Evolutionary conservation across 2,329 filamentous ascomycete species (phyloP).

Genomic region (Xylaria sp.): DNA sequence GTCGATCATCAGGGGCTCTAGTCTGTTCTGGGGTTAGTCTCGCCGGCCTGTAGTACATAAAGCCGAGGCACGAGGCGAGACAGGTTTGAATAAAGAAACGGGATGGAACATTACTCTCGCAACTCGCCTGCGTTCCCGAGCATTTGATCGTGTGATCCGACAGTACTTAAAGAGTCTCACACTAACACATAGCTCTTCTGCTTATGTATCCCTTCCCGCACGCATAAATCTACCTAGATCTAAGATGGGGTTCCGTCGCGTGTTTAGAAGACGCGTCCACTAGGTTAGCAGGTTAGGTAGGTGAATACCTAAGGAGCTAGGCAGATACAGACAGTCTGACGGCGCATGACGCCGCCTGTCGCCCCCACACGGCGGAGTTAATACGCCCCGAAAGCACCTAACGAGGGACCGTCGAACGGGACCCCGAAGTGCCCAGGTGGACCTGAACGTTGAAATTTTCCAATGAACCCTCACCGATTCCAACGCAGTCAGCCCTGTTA

Average conservation of each 20-base stretch:
- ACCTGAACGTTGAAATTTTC: constrained; percentile 5
- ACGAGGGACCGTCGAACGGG: neutral
- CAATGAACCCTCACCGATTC: constrained; percentile 18
- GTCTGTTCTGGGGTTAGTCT: constrained; percentile 4
- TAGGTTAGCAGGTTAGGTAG: neutral
- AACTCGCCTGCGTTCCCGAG: neutral
- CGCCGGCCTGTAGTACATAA: constrained; percentile 3
- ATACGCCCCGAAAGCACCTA: constrained; percentile 1
- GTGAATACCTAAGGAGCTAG: no score
- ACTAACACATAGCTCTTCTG: no score
- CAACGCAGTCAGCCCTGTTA: neutral
- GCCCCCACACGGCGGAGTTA: constrained; percentile 12
- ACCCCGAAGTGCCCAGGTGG: neutral
- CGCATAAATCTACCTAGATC: no score
- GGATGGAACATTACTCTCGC: no score
- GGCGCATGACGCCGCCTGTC: neutral
- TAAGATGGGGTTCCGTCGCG: no score
- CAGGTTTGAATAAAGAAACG: no score
- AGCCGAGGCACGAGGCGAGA: constrained; percentile 10
- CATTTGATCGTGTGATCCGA: no score
- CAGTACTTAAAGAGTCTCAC: no score
- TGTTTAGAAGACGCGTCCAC: no score
- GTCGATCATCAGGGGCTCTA: constrained; percentile 7
- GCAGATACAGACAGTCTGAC: no score
- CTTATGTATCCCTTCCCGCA: no score